Percentiles rank a stretch among this genome's conserved stretches.
These are phyloP conservation scores for Amanita pallidorosea DNA, from an alignment of 768 basidiomycete genomes.

Conservation along the genomic window DNA sequence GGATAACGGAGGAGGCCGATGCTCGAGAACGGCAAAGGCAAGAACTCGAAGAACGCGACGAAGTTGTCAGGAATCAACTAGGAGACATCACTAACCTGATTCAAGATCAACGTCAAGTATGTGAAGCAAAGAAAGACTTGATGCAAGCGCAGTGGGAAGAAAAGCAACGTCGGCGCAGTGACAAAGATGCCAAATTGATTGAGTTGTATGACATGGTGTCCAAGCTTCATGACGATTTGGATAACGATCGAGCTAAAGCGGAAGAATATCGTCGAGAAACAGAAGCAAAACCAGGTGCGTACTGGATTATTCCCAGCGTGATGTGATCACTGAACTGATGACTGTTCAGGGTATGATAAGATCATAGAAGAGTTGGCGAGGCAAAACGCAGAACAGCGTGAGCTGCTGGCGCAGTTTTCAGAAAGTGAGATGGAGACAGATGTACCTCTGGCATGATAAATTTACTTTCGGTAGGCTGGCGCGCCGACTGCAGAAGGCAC, in stretches of 20 bases:
- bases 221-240: conserved; percentile 45
- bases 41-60: conserved; percentile 50
- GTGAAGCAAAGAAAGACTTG: conserved; percentile 46
- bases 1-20: conserved; percentile 50
- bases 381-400: conserved; percentile 51
- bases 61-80: conserved; percentile 48
- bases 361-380: conserved; percentile 47
- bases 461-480: conserved; percentile 40
- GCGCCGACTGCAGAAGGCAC: conserved; percentile 51
- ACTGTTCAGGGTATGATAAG: conserved; percentile 39
- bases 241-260: conserved; percentile 34
- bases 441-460: not conserved
- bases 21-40: conserved; percentile 47
- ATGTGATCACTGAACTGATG: conserved; percentile 10
- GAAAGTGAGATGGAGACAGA: conserved; percentile 33
- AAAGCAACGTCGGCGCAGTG: conserved; percentile 44
- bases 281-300: conserved; percentile 47
- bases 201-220: conserved; percentile 54
- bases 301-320: conserved; percentile 3
- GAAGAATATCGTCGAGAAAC: conserved; percentile 44
- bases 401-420: conserved; percentile 41
- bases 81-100: conserved; percentile 64
- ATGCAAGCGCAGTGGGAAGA: conserved; percentile 55
- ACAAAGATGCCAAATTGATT: conserved; percentile 46
- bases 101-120: conserved; percentile 52